Evolutionary conservation across 1,284 basidiomycete genomes (phyloP).

Genomic region (Cutaneotrichosporon sp.): DNA sequence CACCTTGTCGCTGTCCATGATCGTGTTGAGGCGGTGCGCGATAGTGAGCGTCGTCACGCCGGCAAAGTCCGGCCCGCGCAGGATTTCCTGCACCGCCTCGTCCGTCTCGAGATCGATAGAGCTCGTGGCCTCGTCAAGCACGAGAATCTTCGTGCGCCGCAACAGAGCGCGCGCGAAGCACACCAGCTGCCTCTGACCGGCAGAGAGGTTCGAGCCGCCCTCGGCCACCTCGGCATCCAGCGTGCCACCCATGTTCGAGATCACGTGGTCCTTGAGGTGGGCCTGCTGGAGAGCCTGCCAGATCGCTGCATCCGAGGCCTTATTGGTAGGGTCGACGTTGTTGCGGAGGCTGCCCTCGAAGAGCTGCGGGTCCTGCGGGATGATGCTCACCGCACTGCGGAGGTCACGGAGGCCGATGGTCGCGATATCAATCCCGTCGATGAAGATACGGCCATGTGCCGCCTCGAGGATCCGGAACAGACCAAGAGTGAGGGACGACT

Average conservation of each 20-base stretch:
- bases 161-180: constrained; percentile 79
- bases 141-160: constrained; percentile 77
- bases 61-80: constrained; percentile 53
- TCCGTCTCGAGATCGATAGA: constrained; percentile 86
- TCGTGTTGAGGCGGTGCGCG: constrained; percentile 80
- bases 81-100: constrained; percentile 58
- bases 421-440: constrained; percentile 81
- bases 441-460: constrained; percentile 69
- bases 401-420: constrained; percentile 77
- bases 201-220: constrained; percentile 72
- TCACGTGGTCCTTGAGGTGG: constrained; percentile 61
- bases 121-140: constrained; percentile 70
- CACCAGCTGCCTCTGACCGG: constrained; percentile 80
- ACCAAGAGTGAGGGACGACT: constrained; percentile 68
- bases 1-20: constrained; percentile 79
- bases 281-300: constrained; percentile 78
- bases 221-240: constrained; percentile 76
- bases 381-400: constrained; percentile 70
- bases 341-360: constrained; percentile 75
- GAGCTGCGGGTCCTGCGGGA: constrained; percentile 78
- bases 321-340: constrained; percentile 51
- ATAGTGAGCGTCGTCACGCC: constrained; percentile 78
- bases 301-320: constrained; percentile 71
- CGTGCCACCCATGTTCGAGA: constrained; percentile 64
- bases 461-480: constrained; percentile 72